These are phyloP conservation scores for Yueomyces sp. DNA, from an alignment of 805 yeast species.

Conservation along the genomic window DNA sequence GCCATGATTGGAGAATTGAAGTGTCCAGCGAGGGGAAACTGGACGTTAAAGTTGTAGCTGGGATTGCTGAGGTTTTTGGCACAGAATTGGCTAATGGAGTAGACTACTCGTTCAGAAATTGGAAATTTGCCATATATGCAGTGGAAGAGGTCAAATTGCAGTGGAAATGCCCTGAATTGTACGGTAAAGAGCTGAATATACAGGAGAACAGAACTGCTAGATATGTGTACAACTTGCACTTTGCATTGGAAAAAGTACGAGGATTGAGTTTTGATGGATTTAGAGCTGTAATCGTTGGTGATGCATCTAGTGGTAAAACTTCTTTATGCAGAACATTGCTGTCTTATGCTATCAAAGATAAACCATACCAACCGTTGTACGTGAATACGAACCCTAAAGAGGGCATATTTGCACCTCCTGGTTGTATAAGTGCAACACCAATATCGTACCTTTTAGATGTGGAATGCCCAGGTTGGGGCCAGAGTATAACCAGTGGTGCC, in stretches of 20 bases:
- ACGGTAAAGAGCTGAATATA: constrained; percentile 25
- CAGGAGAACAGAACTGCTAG: constrained; percentile 62
- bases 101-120: constrained; percentile 43
- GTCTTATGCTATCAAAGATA: constrained; percentile 66
- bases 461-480: constrained; percentile 60
- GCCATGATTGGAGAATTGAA: constrained; percentile 22
- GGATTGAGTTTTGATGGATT: constrained; percentile 24
- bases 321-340: constrained; percentile 53
- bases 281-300: constrained; percentile 59
- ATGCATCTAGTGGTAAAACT: constrained; percentile 65
- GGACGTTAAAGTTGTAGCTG: constrained; percentile 31
- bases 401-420: constrained; percentile 67
- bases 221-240: constrained; percentile 57
- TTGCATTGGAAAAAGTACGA: constrained; percentile 54
- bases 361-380: constrained; percentile 46
- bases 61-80: constrained; percentile 84
- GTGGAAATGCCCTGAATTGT: constrained; percentile 25
- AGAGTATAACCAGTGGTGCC: constrained; percentile 62
- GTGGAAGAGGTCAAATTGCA: constrained; percentile 54
- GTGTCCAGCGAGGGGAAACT: constrained; percentile 28
- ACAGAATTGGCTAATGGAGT: constrained; percentile 73
- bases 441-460: constrained; percentile 70
- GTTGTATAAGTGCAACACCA: constrained; percentile 73
- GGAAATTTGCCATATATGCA: constrained; percentile 42
- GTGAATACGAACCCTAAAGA: constrained; percentile 69